Percentiles rank a stretch among this genome's conserved stretches.
These are phyloP conservation scores for Colletotrichum sp. DNA, from an alignment of 2,329 filamentous ascomycete species.

Conservation along the genomic window DNA sequence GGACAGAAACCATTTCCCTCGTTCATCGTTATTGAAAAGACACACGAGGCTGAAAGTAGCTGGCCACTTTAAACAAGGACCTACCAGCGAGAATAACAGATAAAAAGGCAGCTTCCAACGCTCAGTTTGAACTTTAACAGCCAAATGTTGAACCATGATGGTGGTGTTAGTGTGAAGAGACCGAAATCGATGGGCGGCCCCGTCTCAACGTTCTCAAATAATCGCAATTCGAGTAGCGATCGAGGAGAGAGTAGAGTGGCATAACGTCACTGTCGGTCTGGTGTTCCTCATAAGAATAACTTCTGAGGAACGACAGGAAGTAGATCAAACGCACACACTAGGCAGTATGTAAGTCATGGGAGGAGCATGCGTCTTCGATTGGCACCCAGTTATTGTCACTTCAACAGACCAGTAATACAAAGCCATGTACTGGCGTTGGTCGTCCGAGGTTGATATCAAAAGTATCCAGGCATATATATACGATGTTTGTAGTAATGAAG, in stretches of 20 bases:
- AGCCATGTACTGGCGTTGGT: not conserved
- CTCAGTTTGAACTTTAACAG: not conserved
- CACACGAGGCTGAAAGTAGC: not conserved
- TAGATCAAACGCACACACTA: not conserved
- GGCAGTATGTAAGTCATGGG: not conserved
- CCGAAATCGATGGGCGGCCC: not conserved
- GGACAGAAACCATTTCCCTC: not conserved
- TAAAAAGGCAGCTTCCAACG: not conserved
- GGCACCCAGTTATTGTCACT: not conserved
- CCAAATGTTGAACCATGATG: not conserved
- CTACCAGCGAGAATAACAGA: fast-evolving
- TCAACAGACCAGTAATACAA: not conserved
- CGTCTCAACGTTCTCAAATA: not conserved
- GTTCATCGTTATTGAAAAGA: not conserved
- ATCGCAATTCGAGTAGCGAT: not conserved
- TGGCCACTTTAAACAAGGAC: not conserved
- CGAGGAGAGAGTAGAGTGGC: fast-evolving
- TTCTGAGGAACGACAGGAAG: not conserved
- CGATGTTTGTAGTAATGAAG: not conserved
- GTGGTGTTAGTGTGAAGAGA: not conserved
- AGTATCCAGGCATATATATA: not conserved
- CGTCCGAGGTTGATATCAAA: not conserved
- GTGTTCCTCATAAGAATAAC: not conserved
- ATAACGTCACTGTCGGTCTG: not conserved
- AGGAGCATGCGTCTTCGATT: not conserved